These are phyloP conservation scores for Fraxinus platypoda DNA, from an alignment of 305 asterid species.

Conservation along the genomic window DNA sequence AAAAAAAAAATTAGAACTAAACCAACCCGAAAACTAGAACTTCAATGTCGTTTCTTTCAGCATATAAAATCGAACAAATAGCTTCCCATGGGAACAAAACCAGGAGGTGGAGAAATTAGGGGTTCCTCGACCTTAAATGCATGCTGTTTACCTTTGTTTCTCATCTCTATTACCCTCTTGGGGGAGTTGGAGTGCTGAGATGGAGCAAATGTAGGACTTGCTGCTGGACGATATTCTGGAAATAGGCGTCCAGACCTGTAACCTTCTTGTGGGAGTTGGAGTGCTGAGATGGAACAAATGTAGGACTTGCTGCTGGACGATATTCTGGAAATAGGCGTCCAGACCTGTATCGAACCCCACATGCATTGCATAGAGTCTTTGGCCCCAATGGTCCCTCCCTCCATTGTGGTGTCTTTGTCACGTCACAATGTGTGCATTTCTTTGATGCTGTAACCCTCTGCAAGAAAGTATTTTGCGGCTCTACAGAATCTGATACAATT, in stretches of 20 bases:
- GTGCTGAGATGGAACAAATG: conserved; percentile 55
- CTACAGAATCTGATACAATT: conserved; percentile 4
- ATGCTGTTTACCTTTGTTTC: conserved; percentile 32
- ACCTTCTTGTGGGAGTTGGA: conserved; percentile 70
- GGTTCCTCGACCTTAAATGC: conserved; percentile 17
- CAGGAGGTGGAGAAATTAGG: conserved; percentile 38
- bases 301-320: conserved; percentile 70
- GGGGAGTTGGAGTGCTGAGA: conserved; percentile 62
- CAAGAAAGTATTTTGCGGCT: conserved; percentile 25
- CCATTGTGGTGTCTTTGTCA: conserved; percentile 69
- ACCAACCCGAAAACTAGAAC: conserved; percentile 27
- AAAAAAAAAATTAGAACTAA: conserved; percentile 22
- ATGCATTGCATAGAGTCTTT: conserved; percentile 69
- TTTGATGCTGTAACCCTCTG: conserved; percentile 28
- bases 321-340: conserved; percentile 71
- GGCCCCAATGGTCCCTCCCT: conserved; percentile 72
- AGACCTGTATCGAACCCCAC: conserved; percentile 66
- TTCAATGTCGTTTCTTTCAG: conserved; percentile 27
- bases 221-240: conserved; percentile 71
- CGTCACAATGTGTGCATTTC: conserved; percentile 67
- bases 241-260: conserved; percentile 60
- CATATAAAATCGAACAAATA: conserved; percentile 41
- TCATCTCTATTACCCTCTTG: conserved; percentile 62
- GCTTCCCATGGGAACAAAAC: conserved; percentile 40
- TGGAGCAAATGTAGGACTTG: conserved; percentile 67